A percentile compares a stretch with the other conserved stretches of the same genome.
phyloP scores from a whole-genome alignment of 1,284 basidiomycete genomes.

The Sanghuangporus weigelae region DNA sequence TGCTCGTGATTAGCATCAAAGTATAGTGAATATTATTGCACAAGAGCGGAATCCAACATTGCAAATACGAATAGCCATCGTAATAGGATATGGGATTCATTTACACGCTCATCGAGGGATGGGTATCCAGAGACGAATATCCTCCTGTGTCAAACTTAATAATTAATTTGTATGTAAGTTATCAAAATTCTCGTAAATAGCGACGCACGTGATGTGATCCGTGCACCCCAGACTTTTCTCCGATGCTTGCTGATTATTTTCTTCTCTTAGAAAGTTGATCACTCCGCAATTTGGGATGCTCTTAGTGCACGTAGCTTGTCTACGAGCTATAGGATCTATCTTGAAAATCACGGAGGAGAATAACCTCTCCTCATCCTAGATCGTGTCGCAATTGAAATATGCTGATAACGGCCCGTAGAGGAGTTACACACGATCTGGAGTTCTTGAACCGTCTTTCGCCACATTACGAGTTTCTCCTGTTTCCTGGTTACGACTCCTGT shows the following conservation, averaged over 20 bases:
- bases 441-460: not conserved
- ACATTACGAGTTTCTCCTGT: not conserved
- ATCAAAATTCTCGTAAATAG: too few relatives aligned
- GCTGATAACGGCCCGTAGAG: conserved; percentile 31
- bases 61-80: too few relatives aligned
- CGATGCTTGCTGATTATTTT: conserved; percentile 12
- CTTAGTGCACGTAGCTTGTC: conserved; percentile 23
- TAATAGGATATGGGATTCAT: too few relatives aligned
- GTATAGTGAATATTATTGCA: too few relatives aligned
- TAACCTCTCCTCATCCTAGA: conserved; percentile 50
- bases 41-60: too few relatives aligned
- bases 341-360: conserved; percentile 31
- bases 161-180: too few relatives aligned
- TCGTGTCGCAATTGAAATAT: conserved; percentile 29
- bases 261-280: conserved; percentile 48
- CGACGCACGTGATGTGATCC: conserved; percentile 37
- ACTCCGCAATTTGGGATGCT: conserved; percentile 71
- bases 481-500: not conserved
- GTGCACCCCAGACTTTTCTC: conserved; percentile 39
- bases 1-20: too few relatives aligned
- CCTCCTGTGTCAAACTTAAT: too few relatives aligned
- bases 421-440: conserved; percentile 23
- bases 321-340: conserved; percentile 15
- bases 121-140: too few relatives aligned
- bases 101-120: too few relatives aligned